These are phyloP conservation scores for Annulohypoxylon stygium DNA, from an alignment of 495 filamentous ascomycete species.

Conservation along the genomic window DNA sequence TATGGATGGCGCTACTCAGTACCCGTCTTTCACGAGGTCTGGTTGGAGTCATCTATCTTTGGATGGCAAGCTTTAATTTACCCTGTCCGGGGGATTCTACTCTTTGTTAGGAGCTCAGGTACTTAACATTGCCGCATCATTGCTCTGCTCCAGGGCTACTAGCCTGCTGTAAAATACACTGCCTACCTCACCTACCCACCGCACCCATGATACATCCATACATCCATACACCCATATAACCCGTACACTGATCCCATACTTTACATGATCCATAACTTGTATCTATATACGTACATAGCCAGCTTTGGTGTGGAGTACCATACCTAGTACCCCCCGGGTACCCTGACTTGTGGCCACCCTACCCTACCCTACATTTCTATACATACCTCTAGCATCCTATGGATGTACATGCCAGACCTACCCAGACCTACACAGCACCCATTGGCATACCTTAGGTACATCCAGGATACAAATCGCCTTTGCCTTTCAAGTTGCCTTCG, in stretches of 20 bases:
- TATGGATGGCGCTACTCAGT: background rate
- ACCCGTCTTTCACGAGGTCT: slow-evolving; percentile 26
- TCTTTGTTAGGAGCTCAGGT: slow-evolving; percentile 25
- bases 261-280: background rate
- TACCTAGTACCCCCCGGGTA: background rate
- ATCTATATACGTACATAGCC: slow-evolving; percentile 12
- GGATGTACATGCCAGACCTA: no score
- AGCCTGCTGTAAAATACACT: background rate
- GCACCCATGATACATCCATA: background rate
- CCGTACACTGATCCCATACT: background rate
- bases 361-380: slow-evolving; percentile 7
- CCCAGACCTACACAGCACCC: no score
- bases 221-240: slow-evolving; percentile 3
- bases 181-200: slow-evolving; percentile 9
- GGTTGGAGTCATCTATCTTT: slow-evolving; percentile 29
- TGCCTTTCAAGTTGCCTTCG: background rate
- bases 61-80: slow-evolving; percentile 40
- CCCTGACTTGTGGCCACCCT: slow-evolving; percentile 33
- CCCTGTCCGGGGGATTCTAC: slow-evolving; percentile 29
- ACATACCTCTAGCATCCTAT: background rate
- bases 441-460: background rate
- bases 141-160: slow-evolving; percentile 9
- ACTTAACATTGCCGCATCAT: slow-evolving; percentile 29
- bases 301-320: slow-evolving; percentile 29
- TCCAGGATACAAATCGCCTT: no score